These are phyloP conservation scores for Mortierella sp. DNA, from an alignment of 371 early-diverging fungal genomes.

Conservation along the genomic window DNA sequence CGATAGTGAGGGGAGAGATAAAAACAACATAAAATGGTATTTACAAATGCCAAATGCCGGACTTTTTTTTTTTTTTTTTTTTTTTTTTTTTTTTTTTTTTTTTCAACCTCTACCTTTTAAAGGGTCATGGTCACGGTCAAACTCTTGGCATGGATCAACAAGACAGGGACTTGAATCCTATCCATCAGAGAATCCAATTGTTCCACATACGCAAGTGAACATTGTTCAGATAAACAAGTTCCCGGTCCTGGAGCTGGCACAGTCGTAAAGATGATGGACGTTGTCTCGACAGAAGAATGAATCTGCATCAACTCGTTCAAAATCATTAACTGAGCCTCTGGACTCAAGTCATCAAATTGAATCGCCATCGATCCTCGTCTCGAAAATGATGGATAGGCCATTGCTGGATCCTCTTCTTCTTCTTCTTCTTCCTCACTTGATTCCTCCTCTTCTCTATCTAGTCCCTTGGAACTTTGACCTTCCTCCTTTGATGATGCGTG, in stretches of 20 bases:
- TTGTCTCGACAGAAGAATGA: constrained; percentile 53
- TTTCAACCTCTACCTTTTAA: constrained; percentile 19
- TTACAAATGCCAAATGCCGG: too few relatives aligned
- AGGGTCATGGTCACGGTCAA: constrained; percentile 68
- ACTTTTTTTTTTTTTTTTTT: constrained; percentile 1
- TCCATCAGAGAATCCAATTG: constrained; percentile 59
- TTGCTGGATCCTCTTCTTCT: background rate
- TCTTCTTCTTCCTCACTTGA: too few relatives aligned
- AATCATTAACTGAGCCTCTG: constrained; percentile 59
- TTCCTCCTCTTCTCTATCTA: too few relatives aligned
- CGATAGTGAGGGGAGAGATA: background rate
- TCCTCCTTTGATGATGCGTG: background rate
- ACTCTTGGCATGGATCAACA: constrained; percentile 67
- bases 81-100: background rate
- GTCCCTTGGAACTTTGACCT: background rate
- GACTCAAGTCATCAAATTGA: constrained; percentile 63
- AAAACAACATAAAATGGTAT: too few relatives aligned
- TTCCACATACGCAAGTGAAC: constrained; percentile 56
- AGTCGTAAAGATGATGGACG: constrained; percentile 64
- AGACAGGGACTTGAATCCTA: constrained; percentile 59
- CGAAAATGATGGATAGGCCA: background rate
- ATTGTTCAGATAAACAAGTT: constrained; percentile 51
- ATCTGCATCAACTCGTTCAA: constrained; percentile 66
- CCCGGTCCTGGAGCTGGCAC: constrained; percentile 67
- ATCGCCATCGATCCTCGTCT: constrained; percentile 8